phyloP scores from a whole-genome alignment of 1,139 yeast genomes.

The Magnusiomyces paraingens region DNA sequence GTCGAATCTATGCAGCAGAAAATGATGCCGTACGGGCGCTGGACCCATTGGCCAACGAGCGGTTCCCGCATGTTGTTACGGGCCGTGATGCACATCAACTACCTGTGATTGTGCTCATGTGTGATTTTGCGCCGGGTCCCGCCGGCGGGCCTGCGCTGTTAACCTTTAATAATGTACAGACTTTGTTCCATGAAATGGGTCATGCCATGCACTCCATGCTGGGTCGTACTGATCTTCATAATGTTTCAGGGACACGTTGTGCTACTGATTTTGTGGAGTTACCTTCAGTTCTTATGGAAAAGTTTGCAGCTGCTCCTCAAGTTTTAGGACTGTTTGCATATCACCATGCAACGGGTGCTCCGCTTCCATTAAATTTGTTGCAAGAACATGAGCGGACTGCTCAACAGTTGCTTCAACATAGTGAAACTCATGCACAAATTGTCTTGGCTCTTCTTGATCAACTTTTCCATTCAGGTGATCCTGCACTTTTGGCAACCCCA shows the following conservation, averaged over 20 bases:
- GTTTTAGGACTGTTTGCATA: constrained; percentile 68
- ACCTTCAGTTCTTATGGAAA: constrained; percentile 93
- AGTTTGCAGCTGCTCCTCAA: constrained; percentile 74
- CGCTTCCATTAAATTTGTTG: constrained; percentile 39
- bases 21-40: constrained; percentile 23
- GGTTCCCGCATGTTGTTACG: constrained; percentile 30
- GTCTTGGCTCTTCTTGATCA: constrained; percentile 90
- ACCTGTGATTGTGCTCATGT: constrained; percentile 84
- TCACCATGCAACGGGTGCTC: constrained; percentile 65
- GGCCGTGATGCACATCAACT: constrained; percentile 55
- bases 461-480: constrained; percentile 48
- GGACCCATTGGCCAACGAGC: constrained; percentile 13
- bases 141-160: constrained; percentile 40
- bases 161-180: constrained; percentile 75
- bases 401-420: constrained; percentile 50
- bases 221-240: constrained; percentile 84
- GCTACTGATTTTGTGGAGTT: constrained; percentile 94
- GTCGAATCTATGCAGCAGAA: constrained; percentile 55
- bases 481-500: constrained; percentile 18
- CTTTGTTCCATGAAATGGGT: constrained; percentile 97
- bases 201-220: constrained; percentile 98
- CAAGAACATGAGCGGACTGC: constrained; percentile 37
- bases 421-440: constrained; percentile 81
- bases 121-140: constrained; percentile 55
- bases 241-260: constrained; percentile 91